phyloP scores from a whole-genome alignment of 106 monocot species.

The Dioscorea alata region DNA sequence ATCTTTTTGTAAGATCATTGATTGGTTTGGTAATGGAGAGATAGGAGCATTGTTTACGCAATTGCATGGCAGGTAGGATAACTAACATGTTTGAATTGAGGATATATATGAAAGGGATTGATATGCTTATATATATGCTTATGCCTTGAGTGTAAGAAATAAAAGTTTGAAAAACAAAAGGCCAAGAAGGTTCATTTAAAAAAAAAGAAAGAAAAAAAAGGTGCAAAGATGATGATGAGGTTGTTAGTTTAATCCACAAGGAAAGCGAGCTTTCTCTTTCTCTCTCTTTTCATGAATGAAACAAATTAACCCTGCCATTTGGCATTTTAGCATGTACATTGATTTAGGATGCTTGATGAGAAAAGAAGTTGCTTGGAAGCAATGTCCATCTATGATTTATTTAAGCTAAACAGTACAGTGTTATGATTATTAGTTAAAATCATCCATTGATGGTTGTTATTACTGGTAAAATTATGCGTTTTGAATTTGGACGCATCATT shows the following conservation, averaged over 20 bases:
- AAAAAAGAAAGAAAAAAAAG: background rate
- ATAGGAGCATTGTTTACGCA: background rate
- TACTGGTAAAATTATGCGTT: too few relatives aligned
- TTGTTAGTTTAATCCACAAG: background rate
- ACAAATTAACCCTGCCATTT: too few relatives aligned
- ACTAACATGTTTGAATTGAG: background rate
- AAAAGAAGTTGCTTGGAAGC: too few relatives aligned
- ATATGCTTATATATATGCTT: background rate
- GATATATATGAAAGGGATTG: background rate
- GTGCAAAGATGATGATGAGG: background rate
- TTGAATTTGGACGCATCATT: too few relatives aligned
- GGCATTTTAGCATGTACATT: background rate
- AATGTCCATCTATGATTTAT: too few relatives aligned
- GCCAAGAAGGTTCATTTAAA: background rate
- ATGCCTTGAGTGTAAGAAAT: too few relatives aligned
- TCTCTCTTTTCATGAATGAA: background rate
- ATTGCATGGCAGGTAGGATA: background rate
- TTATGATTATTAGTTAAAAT: too few relatives aligned
- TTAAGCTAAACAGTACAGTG: too few relatives aligned
- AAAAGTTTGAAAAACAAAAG: too few relatives aligned
- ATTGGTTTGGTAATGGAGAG: background rate
- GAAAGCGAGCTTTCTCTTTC: background rate
- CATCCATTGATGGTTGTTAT: too few relatives aligned
- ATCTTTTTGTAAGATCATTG: background rate
- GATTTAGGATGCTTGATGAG: background rate